Conservation (phyloP, 169 alveolate genomes). For the Plasmodium gonderi region DNA sequence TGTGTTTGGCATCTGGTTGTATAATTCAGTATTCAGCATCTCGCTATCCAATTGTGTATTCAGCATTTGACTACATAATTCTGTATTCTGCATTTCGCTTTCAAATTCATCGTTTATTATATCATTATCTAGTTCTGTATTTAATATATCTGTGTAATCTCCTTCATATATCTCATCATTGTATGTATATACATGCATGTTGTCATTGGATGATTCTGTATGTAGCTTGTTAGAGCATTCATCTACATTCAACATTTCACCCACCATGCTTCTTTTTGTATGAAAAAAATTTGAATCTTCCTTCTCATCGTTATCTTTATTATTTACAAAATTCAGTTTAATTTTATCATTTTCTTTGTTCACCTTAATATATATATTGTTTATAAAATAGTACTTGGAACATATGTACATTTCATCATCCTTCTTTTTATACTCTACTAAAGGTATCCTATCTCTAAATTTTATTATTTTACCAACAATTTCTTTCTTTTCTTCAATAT, state of each 20-base stretch:
- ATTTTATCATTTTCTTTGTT: conserved; percentile 15
- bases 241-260: neutral
- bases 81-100: neutral
- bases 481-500: conserved; percentile 45
- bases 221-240: neutral
- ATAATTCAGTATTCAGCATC: neutral
- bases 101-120: neutral
- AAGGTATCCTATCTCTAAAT: conserved; percentile 46
- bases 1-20: neutral
- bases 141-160: neutral
- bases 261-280: neutral
- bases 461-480: conserved; percentile 30
- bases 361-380: conserved; percentile 54
- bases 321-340: conserved; percentile 20
- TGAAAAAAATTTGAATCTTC: neutral
- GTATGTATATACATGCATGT: neutral
- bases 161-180: neutral
- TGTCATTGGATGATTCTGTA: neutral
- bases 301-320: neutral
- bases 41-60: neutral
- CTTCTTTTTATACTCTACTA: conserved; percentile 45
- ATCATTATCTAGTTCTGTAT: neutral
- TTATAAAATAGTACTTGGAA: conserved; percentile 44
- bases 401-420: conserved; percentile 43
- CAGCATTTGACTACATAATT: neutral